A percentile compares a stretch with the other conserved stretches of the same genome.
Conservation (phyloP, 2,329 filamentous ascomycete species). For the Mycosphaerella sp. region DNA sequence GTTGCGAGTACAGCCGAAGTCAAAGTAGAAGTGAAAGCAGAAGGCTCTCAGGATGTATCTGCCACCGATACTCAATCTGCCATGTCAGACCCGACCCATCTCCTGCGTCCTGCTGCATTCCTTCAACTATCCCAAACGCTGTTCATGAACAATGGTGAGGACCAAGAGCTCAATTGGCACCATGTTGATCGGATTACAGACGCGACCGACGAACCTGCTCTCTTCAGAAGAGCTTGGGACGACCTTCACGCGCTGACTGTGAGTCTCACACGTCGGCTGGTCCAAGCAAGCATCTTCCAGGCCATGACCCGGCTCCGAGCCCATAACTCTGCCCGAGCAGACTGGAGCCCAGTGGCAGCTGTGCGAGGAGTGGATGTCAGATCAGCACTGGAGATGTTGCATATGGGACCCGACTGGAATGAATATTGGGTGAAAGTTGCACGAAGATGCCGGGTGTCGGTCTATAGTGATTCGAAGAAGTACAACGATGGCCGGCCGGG, state of each 20-base stretch:
- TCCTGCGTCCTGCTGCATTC: conserved; percentile 58
- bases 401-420: conserved; percentile 42
- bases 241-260: conserved; percentile 66
- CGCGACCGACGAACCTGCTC: conserved; percentile 52
- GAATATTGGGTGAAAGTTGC: conserved; percentile 49
- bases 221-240: conserved; percentile 67
- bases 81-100: conserved; percentile 29
- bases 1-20: background rate
- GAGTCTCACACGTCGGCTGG: conserved; percentile 62
- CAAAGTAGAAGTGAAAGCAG: background rate
- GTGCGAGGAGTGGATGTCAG: conserved; percentile 44
- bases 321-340: conserved; percentile 26
- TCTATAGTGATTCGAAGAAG: conserved; percentile 36
- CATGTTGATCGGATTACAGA: conserved; percentile 43
- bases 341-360: conserved; percentile 21
- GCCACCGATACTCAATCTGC: background rate
- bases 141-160: conserved; percentile 64
- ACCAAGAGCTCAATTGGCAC: conserved; percentile 61
- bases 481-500: conserved; percentile 26
- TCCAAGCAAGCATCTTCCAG: conserved; percentile 63
- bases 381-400: conserved; percentile 50
- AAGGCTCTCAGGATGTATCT: conserved; percentile 1
- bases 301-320: conserved; percentile 62
- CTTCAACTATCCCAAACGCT: conserved; percentile 57
- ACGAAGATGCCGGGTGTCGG: conserved; percentile 47